phyloP scores from a whole-genome alignment of 2,329 filamentous ascomycete genomes.

The Mariannaea sp. region DNA sequence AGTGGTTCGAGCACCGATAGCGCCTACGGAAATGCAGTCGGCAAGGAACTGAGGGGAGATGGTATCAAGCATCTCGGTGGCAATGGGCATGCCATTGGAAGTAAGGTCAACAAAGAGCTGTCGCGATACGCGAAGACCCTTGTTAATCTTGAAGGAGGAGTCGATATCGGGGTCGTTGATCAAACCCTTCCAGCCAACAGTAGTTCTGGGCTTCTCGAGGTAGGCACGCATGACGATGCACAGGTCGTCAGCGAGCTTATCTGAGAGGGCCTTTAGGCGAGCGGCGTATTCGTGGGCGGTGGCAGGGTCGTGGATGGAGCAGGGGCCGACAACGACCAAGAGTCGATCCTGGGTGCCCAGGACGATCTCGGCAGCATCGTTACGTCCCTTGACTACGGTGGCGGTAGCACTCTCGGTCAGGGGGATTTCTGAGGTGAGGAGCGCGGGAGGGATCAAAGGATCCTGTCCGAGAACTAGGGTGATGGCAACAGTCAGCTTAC shows the following conservation, averaged over 20 bases:
- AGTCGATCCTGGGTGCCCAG: conserved; percentile 83
- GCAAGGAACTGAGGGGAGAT: conserved; percentile 98
- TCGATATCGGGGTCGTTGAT: conserved; percentile 99
- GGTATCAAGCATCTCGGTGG: conserved; percentile 97
- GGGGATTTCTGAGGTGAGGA: conserved; percentile 86
- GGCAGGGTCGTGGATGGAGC: conserved; percentile 93
- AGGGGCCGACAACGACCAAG: conserved; percentile 92
- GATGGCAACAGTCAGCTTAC: conserved; percentile 25
- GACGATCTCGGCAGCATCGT: conserved; percentile 73
- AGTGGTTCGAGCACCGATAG: conserved; percentile 93
- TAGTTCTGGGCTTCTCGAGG: conserved; percentile 97
- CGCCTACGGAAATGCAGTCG: conserved; percentile 92
- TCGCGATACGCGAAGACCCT: conserved; percentile 89
- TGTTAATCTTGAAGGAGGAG: conserved; percentile 98
- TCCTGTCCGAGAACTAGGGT: conserved; percentile 87
- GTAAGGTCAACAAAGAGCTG: conserved; percentile 94
- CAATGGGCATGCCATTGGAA: conserved; percentile 86
- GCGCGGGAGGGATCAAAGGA: conserved; percentile 85
- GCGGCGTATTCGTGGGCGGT: conserved; percentile 87
- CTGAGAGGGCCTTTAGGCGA: conserved; percentile 75
- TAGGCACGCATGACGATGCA: conserved; percentile 98
- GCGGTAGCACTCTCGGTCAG: conserved; percentile 64
- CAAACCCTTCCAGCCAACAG: conserved; percentile 97
- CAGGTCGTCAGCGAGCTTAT: conserved; percentile 81
- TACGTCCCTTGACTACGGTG: conserved; percentile 73